These are phyloP conservation scores for Candida manassasensis DNA, from an alignment of 805 yeast species.

Conservation along the genomic window DNA sequence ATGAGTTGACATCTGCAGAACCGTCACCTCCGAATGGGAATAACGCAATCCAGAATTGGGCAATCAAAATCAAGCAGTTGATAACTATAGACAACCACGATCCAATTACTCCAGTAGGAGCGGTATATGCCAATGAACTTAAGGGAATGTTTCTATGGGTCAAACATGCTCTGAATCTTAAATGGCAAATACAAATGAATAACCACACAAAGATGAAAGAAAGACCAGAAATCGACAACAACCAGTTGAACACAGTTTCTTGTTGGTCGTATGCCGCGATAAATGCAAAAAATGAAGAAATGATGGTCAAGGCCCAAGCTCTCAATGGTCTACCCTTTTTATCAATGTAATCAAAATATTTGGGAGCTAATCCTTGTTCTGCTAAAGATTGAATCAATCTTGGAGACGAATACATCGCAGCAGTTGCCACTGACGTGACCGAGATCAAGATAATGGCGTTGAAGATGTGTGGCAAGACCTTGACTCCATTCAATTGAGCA, in stretches of 20 bases:
- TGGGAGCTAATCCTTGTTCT: constrained; percentile 40
- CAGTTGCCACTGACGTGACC: constrained; percentile 39
- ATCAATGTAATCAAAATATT: constrained; percentile 36
- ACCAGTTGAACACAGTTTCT: constrained; percentile 37
- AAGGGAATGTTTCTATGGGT: constrained; percentile 22
- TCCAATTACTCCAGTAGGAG: constrained; percentile 39
- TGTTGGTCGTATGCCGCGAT: constrained; percentile 38
- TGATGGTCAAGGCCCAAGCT: constrained; percentile 29
- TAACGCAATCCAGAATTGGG: constrained; percentile 42
- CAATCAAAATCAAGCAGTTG: constrained; percentile 31
- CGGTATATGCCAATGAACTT: constrained; percentile 27
- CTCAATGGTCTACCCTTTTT: constrained; percentile 38
- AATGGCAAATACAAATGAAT: constrained; percentile 34
- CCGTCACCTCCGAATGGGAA: constrained; percentile 30
- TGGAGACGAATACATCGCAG: constrained; percentile 39
- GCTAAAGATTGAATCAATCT: constrained; percentile 39
- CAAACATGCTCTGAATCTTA: constrained; percentile 39
- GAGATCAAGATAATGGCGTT: constrained; percentile 39
- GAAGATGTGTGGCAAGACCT: constrained; percentile 36
- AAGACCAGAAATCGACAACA: constrained; percentile 23
- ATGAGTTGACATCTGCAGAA: constrained; percentile 21
- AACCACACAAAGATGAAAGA: constrained; percentile 41
- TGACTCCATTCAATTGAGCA: constrained; percentile 33
- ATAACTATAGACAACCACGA: constrained; percentile 29
- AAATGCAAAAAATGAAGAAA: constrained; percentile 33